Percentiles rank a stretch among this genome's conserved stretches.
These are phyloP conservation scores for Plicaturopsis crispa DNA, from an alignment of 768 basidiomycete genomes.

Conservation along the genomic window DNA sequence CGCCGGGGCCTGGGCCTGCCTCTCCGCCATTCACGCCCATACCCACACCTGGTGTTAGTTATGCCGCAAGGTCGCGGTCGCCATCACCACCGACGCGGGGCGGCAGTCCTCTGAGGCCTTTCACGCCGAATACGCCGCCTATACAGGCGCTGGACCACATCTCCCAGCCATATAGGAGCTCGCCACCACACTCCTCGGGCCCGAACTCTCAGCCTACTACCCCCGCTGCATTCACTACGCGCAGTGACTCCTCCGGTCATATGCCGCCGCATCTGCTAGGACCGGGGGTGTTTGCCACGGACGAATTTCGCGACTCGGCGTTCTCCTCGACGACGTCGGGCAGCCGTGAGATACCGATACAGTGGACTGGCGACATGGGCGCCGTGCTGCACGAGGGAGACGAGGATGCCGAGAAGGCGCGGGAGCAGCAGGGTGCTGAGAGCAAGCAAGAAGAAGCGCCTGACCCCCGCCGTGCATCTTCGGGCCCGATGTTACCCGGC, in stretches of 20 bases:
- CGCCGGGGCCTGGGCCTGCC: conserved; percentile 5
- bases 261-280: conserved; percentile 38
- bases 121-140: conserved; percentile 33
- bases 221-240: conserved; percentile 3
- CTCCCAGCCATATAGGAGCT: conserved; percentile 16
- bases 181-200: conserved; percentile 12
- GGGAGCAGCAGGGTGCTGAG: not conserved
- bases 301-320: conserved; percentile 46
- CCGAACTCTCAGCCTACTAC: conserved; percentile 12
- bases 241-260: conserved; percentile 5
- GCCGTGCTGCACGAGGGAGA: not conserved
- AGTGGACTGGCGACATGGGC: conserved; percentile 42
- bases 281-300: conserved; percentile 39
- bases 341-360: conserved; percentile 47
- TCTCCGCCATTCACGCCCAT: conserved; percentile 16
- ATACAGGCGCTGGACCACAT: conserved; percentile 24
- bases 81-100: conserved; percentile 16
- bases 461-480: conserved; percentile 10
- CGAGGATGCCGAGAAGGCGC: conserved; percentile 3
- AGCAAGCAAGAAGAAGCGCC: not conserved
- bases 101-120: conserved; percentile 21
- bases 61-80: conserved; percentile 12
- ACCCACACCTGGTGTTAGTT: conserved; percentile 6
- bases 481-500: conserved; percentile 39
- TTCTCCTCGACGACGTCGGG: conserved; percentile 41